phyloP scores from a whole-genome alignment of 768 basidiomycete species.

The Russula ochroleuca region DNA sequence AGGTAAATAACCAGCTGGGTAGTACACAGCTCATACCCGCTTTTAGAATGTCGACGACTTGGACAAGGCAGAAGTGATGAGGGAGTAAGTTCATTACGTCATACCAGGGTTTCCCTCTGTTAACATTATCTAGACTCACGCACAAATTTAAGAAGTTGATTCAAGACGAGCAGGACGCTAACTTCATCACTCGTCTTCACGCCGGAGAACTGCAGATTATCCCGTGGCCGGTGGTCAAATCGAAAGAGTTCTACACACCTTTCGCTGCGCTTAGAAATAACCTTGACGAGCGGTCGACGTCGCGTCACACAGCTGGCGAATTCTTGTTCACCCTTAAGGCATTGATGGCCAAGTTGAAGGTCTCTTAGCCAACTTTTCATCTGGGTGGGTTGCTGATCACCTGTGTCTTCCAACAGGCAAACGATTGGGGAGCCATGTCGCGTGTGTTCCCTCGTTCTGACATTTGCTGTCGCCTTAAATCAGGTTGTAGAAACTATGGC shows the following conservation, averaged over 20 bases:
- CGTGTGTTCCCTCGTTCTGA: conserved; percentile 39
- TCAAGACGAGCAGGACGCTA: conserved; percentile 55
- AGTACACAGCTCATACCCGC: background rate
- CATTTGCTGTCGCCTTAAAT: background rate
- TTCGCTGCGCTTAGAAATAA: conserved; percentile 45
- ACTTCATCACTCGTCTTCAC: conserved; percentile 60
- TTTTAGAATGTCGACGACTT: conserved; percentile 59
- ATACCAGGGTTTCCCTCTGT: background rate
- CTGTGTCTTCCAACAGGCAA: conserved; percentile 38
- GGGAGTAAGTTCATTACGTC: conserved; percentile 45
- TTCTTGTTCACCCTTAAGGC: conserved; percentile 58
- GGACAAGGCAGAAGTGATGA: conserved; percentile 53
- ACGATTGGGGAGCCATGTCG: conserved; percentile 63
- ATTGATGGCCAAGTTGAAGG: conserved; percentile 65
- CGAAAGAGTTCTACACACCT: conserved; percentile 53
- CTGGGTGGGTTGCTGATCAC: background rate
- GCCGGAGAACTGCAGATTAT: conserved; percentile 52
- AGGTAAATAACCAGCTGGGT: background rate
- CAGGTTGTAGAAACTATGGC: conserved; percentile 44
- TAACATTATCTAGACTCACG: conserved; percentile 40
- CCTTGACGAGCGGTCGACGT: conserved; percentile 47
- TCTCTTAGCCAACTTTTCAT: conserved; percentile 23
- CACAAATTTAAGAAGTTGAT: conserved; percentile 60
- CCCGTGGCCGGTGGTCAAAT: conserved; percentile 66
- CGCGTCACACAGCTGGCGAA: conserved; percentile 49